Conservation (phyloP, 768 basidiomycete genomes). For the Boletus speciosus region DNA sequence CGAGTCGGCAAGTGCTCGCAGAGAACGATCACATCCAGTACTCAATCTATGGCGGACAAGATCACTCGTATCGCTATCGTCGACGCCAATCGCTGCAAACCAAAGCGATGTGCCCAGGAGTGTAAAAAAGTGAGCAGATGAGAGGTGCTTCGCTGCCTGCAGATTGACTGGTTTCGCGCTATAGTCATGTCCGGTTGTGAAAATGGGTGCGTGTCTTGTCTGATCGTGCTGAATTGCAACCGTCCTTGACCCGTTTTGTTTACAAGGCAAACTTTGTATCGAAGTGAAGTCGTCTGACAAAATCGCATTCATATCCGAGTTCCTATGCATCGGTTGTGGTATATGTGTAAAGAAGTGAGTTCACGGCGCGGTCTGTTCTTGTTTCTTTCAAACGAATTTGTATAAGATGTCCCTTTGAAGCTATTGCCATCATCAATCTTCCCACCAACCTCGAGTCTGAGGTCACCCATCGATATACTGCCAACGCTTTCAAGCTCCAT, state of each 20-base stretch:
- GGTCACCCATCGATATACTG: conserved; percentile 97
- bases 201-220: conserved; percentile 69
- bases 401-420: conserved; percentile 94
- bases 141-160: conserved; percentile 1
- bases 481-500: conserved; percentile 98
- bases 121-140: conserved; percentile 79
- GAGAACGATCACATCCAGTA: conserved; percentile 6
- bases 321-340: conserved; percentile 99
- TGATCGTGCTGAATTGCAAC: not conserved
- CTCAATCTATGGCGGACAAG: conserved; percentile 74
- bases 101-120: conserved; percentile 95
- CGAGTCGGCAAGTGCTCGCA: not conserved
- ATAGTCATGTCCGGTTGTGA: conserved; percentile 92
- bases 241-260: not conserved
- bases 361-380: not conserved
- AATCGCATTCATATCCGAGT: conserved; percentile 98
- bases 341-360: conserved; percentile 98
- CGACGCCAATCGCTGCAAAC: conserved; percentile 89
- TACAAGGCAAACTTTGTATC: conserved; percentile 90
- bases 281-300: conserved; percentile 96
- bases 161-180: conserved; percentile 4
- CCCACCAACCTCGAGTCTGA: conserved; percentile 95
- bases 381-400: conserved; percentile 3
- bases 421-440: conserved; percentile 97
- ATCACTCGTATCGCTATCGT: conserved; percentile 98